Evolutionary conservation across 2,329 filamentous ascomycete species (phyloP), one percentile per base, ranked within the genome.

Genomic region (Curvularia sp.): DNA sequence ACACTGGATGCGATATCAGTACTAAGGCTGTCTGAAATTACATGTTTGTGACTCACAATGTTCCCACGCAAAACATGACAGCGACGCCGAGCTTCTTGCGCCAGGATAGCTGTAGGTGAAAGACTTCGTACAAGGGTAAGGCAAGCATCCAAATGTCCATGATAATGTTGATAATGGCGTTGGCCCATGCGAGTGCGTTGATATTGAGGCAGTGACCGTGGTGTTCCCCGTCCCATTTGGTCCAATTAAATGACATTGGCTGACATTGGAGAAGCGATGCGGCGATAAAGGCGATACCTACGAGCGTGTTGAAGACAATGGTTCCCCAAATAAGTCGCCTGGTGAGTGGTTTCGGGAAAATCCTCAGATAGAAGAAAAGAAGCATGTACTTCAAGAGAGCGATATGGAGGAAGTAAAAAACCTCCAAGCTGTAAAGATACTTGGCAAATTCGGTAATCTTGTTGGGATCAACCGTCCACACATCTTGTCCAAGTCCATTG

Each of bases 401-500:
- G 9, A 76, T 60, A 10, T 71, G 66, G 10, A 70, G 63, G 54
- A 75, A 75, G 62, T 77, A 78, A 10, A 77, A 60, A 2, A 75
- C 60, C 50, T 76, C 72, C 47, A 72, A 60, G 10, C 69, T 61
- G 61, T 75, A 77, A 48, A 76, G 70, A 44, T 61, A 66, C 44
- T 62, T 56, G 31, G 77, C 69, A 28, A 86, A 83, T 0, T 68
- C 67, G 28, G 78, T 82, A 46, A 86, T 78, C 15, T 77, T 63
- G 0, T 75, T 67, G 0, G 75, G 69, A 0, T 73, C 58, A 4
- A 86, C 59, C 0, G 81, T 83, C 83, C 83, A 86, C 15, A 85
- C 75, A 48, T 86, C 84, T 18, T 68, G 76, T 6, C 84, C 83
- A 7, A 85, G 70, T 1, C 84, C 84, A n/a, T 68, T 68, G 1